phyloP scores from a whole-genome alignment of 2,329 filamentous ascomycete genomes.

The Verticillium dahliae region DNA sequence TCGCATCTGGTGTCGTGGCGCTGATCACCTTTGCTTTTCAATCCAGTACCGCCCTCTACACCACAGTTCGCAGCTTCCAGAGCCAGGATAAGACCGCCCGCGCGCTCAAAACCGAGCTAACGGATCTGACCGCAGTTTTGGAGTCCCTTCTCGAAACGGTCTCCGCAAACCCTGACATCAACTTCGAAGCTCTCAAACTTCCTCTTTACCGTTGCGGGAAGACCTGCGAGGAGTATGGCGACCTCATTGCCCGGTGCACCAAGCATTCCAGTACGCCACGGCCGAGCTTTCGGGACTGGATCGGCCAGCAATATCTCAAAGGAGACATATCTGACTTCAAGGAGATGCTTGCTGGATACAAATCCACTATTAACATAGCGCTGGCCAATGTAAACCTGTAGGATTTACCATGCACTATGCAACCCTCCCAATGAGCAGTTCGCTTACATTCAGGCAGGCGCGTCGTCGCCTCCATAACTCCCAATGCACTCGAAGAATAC shows the following conservation, averaged over 20 bases:
- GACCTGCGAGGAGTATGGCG: slow-evolving; percentile 1
- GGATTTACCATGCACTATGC: background rate
- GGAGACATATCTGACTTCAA: slow-evolving; percentile 3
- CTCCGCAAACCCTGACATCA: background rate
- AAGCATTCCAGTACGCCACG: slow-evolving; percentile 1
- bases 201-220: slow-evolving; percentile 1
- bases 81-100: slow-evolving; percentile 9
- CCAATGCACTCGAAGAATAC: background rate
- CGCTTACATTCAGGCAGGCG: background rate
- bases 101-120: background rate
- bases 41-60: slow-evolving; percentile 26
- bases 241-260: slow-evolving; percentile 1
- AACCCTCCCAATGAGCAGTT: background rate
- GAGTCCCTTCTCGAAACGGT: background rate
- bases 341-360: slow-evolving; percentile 5
- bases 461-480: background rate
- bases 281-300: slow-evolving; percentile 6
- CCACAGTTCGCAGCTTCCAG: slow-evolving; percentile 28
- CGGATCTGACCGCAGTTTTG: background rate
- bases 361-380: slow-evolving; percentile 4
- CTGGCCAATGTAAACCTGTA: slow-evolving; percentile 3
- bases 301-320: slow-evolving; percentile 2
- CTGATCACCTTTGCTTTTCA: slow-evolving; percentile 31
- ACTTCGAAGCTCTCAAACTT: background rate
- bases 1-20: slow-evolving; percentile 26